These are phyloP conservation scores for Calonectria ilicicola DNA, from an alignment of 2,329 filamentous ascomycete species.

Conservation along the genomic window DNA sequence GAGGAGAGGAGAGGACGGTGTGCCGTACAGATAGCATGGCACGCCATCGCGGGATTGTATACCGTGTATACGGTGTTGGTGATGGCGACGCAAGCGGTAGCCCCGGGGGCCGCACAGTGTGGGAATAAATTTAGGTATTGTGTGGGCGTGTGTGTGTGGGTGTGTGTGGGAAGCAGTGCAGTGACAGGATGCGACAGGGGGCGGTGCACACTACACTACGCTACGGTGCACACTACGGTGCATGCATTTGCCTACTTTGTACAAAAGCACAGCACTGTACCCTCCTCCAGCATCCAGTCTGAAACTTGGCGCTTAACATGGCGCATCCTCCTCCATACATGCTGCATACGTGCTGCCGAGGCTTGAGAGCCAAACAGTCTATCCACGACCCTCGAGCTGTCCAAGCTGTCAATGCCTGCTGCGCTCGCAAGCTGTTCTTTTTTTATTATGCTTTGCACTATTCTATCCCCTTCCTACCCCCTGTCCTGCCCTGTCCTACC, in stretches of 20 bases:
- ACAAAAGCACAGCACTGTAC: background rate
- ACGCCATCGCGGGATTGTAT: constrained; percentile 14
- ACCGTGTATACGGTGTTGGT: constrained; percentile 24
- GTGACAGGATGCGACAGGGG: background rate
- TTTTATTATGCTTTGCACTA: background rate
- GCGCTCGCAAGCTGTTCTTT: background rate
- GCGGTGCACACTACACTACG: constrained; percentile 13
- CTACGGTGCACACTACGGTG: too few species aligned
- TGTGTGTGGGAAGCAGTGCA: background rate
- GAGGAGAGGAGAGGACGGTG: background rate
- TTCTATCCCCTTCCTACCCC: background rate
- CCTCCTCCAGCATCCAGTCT: background rate
- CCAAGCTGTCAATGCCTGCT: background rate
- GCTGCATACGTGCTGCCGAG: background rate
- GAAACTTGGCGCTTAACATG: constrained; percentile 1
- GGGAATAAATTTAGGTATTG: background rate
- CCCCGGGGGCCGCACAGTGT: constrained; percentile 14
- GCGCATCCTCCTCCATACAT: background rate
- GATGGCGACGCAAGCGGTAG: background rate
- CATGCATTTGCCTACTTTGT: background rate
- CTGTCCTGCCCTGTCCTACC: background rate
- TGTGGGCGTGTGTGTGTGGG: background rate
- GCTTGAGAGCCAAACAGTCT: constrained; percentile 4
- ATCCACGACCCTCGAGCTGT: background rate
- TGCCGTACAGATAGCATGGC: background rate